These are phyloP conservation scores for Psilocybe cyanescens DNA, from an alignment of 768 basidiomycete genomes.

Conservation along the genomic window DNA sequence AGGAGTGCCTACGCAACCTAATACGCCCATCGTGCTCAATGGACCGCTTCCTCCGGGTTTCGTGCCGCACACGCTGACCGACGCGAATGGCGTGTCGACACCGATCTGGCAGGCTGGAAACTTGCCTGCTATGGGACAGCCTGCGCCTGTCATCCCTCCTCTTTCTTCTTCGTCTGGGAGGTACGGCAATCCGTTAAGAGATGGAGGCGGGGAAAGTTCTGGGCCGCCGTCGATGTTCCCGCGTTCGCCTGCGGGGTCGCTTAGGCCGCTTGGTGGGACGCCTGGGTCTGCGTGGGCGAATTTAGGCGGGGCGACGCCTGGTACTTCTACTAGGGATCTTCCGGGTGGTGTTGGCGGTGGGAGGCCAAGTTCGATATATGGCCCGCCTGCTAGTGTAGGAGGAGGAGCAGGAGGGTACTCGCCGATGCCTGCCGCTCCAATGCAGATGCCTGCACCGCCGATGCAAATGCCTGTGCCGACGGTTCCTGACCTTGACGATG, in stretches of 20 bases:
- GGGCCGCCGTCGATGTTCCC: conserved; percentile 6
- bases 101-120: conserved; percentile 18
- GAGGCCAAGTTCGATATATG: conserved; percentile 18
- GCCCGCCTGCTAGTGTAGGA: conserved; percentile 7
- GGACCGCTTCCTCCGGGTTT: conserved; percentile 23
- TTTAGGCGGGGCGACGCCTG: conserved; percentile 22
- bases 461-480: conserved; percentile 7
- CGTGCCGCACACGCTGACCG: conserved; percentile 23
- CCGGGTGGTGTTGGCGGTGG: conserved; percentile 14
- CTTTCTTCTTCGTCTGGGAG: conserved; percentile 1
- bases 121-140: conserved; percentile 16
- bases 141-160: conserved; percentile 15
- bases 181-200: conserved; percentile 26
- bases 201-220: conserved; percentile 9
- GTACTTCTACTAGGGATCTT: conserved; percentile 11
- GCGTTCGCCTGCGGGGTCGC: conserved; percentile 11
- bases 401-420: not conserved
- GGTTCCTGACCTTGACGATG: conserved; percentile 14
- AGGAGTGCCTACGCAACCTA: conserved; percentile 15
- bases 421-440: not conserved
- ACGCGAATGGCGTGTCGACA: conserved; percentile 22
- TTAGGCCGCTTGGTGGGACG: not conserved
- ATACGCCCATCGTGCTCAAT: conserved; percentile 16
- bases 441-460: not conserved
- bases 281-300: not conserved